Evolutionary conservation across 2,329 filamentous ascomycete species (phyloP).

Genomic region (Aspergillus aculeatus): DNA sequence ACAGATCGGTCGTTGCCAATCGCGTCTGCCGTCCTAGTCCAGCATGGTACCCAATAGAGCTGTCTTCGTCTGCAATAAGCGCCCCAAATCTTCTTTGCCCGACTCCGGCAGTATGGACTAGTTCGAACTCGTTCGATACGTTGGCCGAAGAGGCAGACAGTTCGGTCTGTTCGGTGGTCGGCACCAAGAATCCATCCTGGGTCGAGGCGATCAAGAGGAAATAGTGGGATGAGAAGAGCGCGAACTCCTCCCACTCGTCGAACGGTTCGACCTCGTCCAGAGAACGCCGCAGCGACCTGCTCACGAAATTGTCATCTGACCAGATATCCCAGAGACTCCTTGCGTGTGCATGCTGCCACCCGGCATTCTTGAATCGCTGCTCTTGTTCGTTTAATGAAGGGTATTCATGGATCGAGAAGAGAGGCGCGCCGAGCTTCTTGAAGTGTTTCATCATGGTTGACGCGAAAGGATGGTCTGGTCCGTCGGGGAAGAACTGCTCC

Average conservation of each 20-base stretch:
- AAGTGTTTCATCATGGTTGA: slow-evolving; percentile 83
- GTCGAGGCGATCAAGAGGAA: slow-evolving; percentile 69
- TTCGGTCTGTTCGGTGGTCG: neutral
- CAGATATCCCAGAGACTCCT: slow-evolving; percentile 81
- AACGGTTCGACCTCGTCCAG: slow-evolving; percentile 78
- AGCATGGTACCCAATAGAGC: slow-evolving; percentile 40
- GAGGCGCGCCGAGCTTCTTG: slow-evolving; percentile 72
- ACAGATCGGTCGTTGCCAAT: slow-evolving; percentile 48
- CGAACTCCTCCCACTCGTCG: slow-evolving; percentile 95
- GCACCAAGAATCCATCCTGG: slow-evolving; percentile 1
- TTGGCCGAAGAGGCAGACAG: neutral
- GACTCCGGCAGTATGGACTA: slow-evolving; percentile 34
- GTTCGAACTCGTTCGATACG: slow-evolving; percentile 16
- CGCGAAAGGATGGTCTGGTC: slow-evolving; percentile 77
- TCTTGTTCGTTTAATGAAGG: slow-evolving; percentile 65
- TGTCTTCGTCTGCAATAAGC: slow-evolving; percentile 42
- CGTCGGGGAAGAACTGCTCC: slow-evolving; percentile 81
- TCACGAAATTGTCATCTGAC: slow-evolving; percentile 67
- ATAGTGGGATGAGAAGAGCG: slow-evolving; percentile 80
- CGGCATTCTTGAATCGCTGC: slow-evolving; percentile 64
- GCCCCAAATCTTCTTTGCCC: slow-evolving; percentile 63
- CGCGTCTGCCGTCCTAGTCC: slow-evolving; percentile 49
- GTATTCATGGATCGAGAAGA: slow-evolving; percentile 72
- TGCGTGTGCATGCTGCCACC: slow-evolving; percentile 64
- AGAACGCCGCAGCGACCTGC: slow-evolving; percentile 55